phyloP scores from a whole-genome alignment of 2,329 filamentous ascomycete genomes.

The Xylaria sp. region DNA sequence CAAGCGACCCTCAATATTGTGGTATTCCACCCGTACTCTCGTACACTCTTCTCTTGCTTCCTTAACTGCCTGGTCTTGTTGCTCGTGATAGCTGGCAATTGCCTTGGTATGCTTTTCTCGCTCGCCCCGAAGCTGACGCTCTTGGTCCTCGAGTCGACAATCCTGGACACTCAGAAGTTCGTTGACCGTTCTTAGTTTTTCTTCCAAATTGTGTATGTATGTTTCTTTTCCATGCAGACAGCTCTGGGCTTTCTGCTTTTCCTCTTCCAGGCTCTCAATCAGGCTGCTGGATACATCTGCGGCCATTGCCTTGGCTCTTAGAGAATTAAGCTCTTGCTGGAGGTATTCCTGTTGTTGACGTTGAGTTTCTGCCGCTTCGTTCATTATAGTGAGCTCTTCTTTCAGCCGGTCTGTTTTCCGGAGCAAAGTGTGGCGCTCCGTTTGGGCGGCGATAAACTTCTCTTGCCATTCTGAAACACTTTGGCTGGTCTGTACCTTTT shows the following conservation, averaged over 20 bases:
- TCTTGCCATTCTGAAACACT: conserved; percentile 40
- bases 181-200: conserved; percentile 28
- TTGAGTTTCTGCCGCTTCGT: conserved; percentile 21
- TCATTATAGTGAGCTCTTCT: conserved; percentile 34
- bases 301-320: conserved; percentile 25
- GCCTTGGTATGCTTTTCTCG: conserved; percentile 32
- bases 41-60: conserved; percentile 50
- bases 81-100: conserved; percentile 29
- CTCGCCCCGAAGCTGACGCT: conserved; percentile 37
- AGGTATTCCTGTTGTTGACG: conserved; percentile 34
- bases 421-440: conserved; percentile 31
- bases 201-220: conserved; percentile 28
- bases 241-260: conserved; percentile 30
- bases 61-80: conserved; percentile 44
- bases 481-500: conserved; percentile 23
- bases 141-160: conserved; percentile 30
- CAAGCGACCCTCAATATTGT: conserved; percentile 45
- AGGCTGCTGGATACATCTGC: conserved; percentile 26
- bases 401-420: conserved; percentile 36
- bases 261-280: conserved; percentile 29
- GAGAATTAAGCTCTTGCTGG: conserved; percentile 26
- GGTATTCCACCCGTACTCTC: conserved; percentile 44
- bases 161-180: conserved; percentile 36
- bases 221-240: conserved; percentile 37
- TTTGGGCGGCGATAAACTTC: conserved; percentile 28